Evolutionary conservation across 2,329 filamentous ascomycete species (phyloP).

Genomic region (Fusarium buharicum): DNA sequence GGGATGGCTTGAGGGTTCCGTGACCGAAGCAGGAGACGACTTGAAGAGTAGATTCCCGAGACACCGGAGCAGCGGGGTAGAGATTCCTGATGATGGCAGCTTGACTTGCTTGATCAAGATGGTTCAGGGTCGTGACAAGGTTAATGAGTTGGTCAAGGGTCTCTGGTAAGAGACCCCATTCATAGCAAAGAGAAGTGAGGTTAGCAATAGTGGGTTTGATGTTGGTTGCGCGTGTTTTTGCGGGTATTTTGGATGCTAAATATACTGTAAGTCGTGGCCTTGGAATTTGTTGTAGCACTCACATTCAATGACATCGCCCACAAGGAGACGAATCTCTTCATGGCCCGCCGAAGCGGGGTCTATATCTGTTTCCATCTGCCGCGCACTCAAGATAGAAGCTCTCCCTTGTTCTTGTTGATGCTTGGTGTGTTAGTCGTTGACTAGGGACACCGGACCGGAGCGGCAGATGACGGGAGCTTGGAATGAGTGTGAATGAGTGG

Average conservation of each 20-base stretch:
- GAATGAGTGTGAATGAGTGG: constrained; percentile 29
- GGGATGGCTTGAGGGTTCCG: constrained; percentile 77
- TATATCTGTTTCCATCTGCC: constrained; percentile 36
- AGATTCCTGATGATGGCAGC: constrained; percentile 76
- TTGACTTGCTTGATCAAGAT: constrained; percentile 80
- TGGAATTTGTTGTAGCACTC: constrained; percentile 15
- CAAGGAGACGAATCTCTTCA: constrained; percentile 50
- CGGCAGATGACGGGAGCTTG: constrained; percentile 17
- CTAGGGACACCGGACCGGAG: constrained; percentile 20
- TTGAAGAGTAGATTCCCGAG: constrained; percentile 68
- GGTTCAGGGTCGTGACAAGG: constrained; percentile 71
- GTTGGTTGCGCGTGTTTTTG: constrained; percentile 72
- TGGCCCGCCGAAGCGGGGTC: constrained; percentile 45
- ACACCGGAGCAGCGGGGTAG: constrained; percentile 76
- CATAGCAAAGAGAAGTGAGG: constrained; percentile 71
- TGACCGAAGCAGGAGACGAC: constrained; percentile 80
- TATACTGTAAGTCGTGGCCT: neutral
- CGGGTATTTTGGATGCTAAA: constrained; percentile 67
- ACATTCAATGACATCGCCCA: constrained; percentile 53
- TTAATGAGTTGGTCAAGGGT: constrained; percentile 72
- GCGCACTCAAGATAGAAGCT: neutral
- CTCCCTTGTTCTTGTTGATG: neutral
- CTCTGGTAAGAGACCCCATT: constrained; percentile 71
- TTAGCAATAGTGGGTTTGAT: constrained; percentile 73
- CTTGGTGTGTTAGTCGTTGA: neutral